Base-by-base conservation (phyloP, 2,329 filamentous ascomycete species). In the Aurifilum marmelostoma region DNA sequence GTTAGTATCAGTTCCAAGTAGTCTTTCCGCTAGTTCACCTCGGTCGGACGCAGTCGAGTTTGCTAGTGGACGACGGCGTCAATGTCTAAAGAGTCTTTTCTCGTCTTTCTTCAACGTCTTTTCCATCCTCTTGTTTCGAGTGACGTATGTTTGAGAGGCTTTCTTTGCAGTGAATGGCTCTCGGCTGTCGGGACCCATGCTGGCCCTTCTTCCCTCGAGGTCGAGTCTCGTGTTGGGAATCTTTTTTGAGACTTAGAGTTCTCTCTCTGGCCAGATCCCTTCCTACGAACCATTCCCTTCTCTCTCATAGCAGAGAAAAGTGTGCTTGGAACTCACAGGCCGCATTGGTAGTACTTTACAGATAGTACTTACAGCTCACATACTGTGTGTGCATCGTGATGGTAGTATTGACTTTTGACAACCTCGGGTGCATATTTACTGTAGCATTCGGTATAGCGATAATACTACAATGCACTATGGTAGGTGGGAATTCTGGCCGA, bases 221-320 rank as follows among this genome's bases (percentile, higher is more conserved):
- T 27, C 11, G 34, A 47, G 18, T 9, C n/a, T 37, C 24, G 7
- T 37, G 37, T 27, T 37, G 8, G n/a, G 14, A 27, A 27, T 37
- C 37, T 39, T 37, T n/a, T 39, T 43, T 27, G n/a, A 43, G 59
- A 62, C 34, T 62, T 41, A 27, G 16, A 24, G 59, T 62, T 43
- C 59, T 62, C 59, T 62, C 43, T 47, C 43, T 41, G 39, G 37
- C 27, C n/a, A n/a, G 29, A 41, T 16, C 18, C 56, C 18, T 60
- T 18, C 12, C 54, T n/a, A 32, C 29, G 12, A 18, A n/a, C 29
- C 12, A 60, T 3, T 39, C 37, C 12, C 37, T 7, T 37, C 56
- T 34, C 18, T 60, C 56, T 60, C 7, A 60, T n/a, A 37, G 56
- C 34, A n/a, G 29, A n/a, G 16, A 37, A 59, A 7, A 27, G 16